phyloP scores from a whole-genome alignment of 805 yeast species.

The Starmera caribaea region DNA sequence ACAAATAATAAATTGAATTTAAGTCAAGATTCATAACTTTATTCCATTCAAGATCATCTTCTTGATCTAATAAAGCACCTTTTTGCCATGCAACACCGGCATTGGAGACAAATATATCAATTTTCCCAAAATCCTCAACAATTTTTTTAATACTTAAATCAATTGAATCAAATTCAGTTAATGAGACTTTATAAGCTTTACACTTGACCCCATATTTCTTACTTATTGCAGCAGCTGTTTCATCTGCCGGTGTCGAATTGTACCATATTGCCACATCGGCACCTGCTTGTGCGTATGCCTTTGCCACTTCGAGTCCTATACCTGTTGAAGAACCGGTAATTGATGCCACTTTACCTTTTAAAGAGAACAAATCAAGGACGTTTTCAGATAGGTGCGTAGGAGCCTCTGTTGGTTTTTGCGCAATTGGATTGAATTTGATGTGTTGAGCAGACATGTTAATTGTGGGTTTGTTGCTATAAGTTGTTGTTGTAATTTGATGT shows the following conservation, averaged over 20 bases:
- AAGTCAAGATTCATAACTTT: constrained; percentile 67
- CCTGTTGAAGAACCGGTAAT: constrained; percentile 83
- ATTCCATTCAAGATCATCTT: constrained; percentile 48
- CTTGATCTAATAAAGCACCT: constrained; percentile 44
- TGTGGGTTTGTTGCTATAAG: too few species aligned
- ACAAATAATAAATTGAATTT: constrained; percentile 73
- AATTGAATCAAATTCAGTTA: constrained; percentile 22
- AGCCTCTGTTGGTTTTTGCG: constrained; percentile 32
- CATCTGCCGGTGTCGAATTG: constrained; percentile 19
- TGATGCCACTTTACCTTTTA: constrained; percentile 79
- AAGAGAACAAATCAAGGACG: constrained; percentile 61
- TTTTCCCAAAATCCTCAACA: constrained; percentile 56
- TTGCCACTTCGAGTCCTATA: constrained; percentile 75
- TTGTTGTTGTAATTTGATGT: too few species aligned
- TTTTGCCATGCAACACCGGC: constrained; percentile 83
- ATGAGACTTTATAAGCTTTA: constrained; percentile 40
- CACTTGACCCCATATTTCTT: constrained; percentile 52
- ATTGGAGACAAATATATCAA: constrained; percentile 81
- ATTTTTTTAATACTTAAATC: constrained; percentile 25
- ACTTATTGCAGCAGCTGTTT: constrained; percentile 42
- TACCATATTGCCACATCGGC: constrained; percentile 59
- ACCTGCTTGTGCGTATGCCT: constrained; percentile 82
- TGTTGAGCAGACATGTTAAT: too few species aligned
- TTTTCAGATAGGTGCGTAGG: constrained; percentile 38
- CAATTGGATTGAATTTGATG: neutral